These are phyloP conservation scores for Pseudotulostoma volvatum DNA, from an alignment of 495 filamentous ascomycete genomes.

Conservation along the genomic window DNA sequence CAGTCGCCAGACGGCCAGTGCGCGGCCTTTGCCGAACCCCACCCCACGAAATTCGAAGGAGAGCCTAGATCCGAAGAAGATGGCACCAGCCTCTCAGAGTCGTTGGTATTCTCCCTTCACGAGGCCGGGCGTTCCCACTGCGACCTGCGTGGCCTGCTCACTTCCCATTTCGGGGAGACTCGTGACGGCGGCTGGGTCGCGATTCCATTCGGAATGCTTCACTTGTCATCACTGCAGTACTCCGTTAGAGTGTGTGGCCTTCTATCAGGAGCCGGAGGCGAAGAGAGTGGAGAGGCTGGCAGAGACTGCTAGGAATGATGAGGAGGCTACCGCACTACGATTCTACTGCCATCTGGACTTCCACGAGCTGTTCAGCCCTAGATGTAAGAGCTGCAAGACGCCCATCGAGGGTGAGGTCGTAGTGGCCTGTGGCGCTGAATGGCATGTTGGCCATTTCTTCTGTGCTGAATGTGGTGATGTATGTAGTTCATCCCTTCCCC, in stretches of 20 bases:
- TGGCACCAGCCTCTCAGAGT: slow-evolving; percentile 13
- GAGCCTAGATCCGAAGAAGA: slow-evolving; percentile 9
- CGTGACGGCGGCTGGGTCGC: slow-evolving; percentile 59
- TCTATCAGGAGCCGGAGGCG: slow-evolving; percentile 75
- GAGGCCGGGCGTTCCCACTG: slow-evolving; percentile 47
- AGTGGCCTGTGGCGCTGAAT: slow-evolving; percentile 81
- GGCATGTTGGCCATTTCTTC: slow-evolving; percentile 98
- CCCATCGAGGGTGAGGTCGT: slow-evolving; percentile 96
- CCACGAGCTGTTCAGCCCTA: slow-evolving; percentile 83
- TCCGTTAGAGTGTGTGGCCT: slow-evolving; percentile 81
- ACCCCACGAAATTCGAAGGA: slow-evolving; percentile 11
- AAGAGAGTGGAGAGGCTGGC: slow-evolving; percentile 53
- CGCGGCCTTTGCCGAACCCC: too few species aligned
- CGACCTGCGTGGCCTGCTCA: slow-evolving; percentile 69
- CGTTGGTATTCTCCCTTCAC: slow-evolving; percentile 26
- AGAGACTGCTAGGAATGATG: slow-evolving; percentile 34
- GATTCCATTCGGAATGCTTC: slow-evolving; percentile 93
- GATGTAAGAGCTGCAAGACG: slow-evolving; percentile 92
- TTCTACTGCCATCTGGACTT: slow-evolving; percentile 98
- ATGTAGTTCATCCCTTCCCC: slow-evolving; percentile 12
- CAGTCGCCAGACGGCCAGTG: background rate
- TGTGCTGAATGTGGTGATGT: slow-evolving; percentile 96
- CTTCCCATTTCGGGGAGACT: slow-evolving; percentile 78
- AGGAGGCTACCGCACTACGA: slow-evolving; percentile 45
- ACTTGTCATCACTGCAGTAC: slow-evolving; percentile 77